A percentile compares a stretch with the other conserved stretches of the same genome.
Conservation (phyloP, 306 rosid species). For the Vicia faba region DNA sequence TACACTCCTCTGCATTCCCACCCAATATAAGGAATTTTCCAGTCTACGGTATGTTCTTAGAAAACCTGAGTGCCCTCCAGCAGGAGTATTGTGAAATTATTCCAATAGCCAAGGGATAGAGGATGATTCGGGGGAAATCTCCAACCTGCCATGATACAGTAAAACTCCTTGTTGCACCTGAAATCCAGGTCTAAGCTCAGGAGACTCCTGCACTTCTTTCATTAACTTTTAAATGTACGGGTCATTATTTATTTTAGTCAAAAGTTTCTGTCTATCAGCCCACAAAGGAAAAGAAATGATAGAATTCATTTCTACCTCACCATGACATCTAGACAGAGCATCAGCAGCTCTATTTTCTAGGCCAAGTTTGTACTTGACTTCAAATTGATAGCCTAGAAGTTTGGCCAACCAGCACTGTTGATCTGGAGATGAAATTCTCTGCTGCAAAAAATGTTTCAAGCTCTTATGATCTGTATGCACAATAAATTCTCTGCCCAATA, state of each 20-base stretch:
- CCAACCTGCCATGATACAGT: not conserved
- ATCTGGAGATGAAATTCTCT: too few species aligned
- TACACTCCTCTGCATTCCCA: not conserved
- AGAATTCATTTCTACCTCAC: not conserved
- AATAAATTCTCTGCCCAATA: too few species aligned
- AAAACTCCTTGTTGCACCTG: not conserved
- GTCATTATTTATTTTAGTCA: not conserved
- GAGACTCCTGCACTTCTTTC: not conserved
- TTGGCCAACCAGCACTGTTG: too few species aligned
- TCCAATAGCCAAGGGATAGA: not conserved
- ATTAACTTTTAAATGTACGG: not conserved
- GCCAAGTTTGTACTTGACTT: not conserved
- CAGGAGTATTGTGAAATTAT: not conserved
- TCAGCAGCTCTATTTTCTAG: not conserved
- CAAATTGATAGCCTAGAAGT: too few species aligned
- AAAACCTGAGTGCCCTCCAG: not conserved
- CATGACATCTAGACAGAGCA: not conserved
- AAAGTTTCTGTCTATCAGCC: not conserved
- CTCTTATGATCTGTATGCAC: too few species aligned
- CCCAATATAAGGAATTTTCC: not conserved
- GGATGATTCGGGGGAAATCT: not conserved
- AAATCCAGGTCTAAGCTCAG: not conserved
- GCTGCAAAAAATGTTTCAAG: too few species aligned
- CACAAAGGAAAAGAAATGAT: not conserved
- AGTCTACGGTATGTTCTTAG: not conserved